Evolutionary conservation across 345 rosid species (phyloP), one percentile per base, ranked within the genome.

Genomic region (Moringa oleifera): DNA sequence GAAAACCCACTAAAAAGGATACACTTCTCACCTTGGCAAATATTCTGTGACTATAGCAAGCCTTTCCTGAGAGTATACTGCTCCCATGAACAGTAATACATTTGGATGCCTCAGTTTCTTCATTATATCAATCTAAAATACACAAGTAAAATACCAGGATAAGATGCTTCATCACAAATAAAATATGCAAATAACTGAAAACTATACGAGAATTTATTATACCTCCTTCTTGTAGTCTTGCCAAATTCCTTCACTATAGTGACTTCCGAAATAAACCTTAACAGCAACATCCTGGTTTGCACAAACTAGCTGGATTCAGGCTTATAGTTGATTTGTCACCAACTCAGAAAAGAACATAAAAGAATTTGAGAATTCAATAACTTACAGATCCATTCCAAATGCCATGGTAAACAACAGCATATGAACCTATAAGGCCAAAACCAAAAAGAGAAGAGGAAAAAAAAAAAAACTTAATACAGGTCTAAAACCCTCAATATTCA

Each of bases 61-160:
- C 57, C 76, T 78, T 74, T 89, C 86, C 21, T 77, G 79, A 0
- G 97, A 81, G 71, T 86, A 77, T 23, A 89, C 87, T 4, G 97
- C 97, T 79, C 98, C 98, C 97, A 93, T 93, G 74, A 89, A 87
- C 37, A 93, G 75, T 68, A 93, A 67, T 17, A 89, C 96, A 67
- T 93, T 89, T 7, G 98, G 97, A 77, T 93, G 97, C 73, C 98
- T 84, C 58, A 93, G 66, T 71, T 77, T 89, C 77, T 76, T 87
- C 96, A 93, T 89, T 49, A 93, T 84, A 61, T 81, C 80, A 59
- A 87, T 82, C 98, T 89, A 76, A 36, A 62, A 49, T 4, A 46
- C 1, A 59, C 7, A 37, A 8, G 58, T 55, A 20, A 46, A 25
- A 53, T n/a, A 22, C 20, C 49, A 13, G 55, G 49, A 57, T 59